A percentile compares a stretch with the other conserved stretches of the same genome.
These are phyloP conservation scores for Penicillium samsonianum DNA, from an alignment of 495 filamentous ascomycete species.

Conservation along the genomic window DNA sequence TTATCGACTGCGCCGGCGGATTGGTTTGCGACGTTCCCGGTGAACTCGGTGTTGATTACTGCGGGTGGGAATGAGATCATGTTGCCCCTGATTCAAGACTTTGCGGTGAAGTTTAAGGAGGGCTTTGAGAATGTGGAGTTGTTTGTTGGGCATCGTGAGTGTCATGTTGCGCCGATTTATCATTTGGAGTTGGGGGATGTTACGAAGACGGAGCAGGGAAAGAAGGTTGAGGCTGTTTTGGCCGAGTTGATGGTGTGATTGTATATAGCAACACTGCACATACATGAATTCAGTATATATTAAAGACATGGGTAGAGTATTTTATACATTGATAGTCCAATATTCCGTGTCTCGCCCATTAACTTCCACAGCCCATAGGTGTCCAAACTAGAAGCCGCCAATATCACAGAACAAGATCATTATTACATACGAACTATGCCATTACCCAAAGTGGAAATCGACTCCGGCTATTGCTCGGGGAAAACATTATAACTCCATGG, in stretches of 20 bases:
- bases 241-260: slow-evolving; percentile 20
- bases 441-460: too few species aligned
- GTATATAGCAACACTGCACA: background rate
- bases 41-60: slow-evolving; percentile 53
- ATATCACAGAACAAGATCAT: too few species aligned
- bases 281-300: background rate
- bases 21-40: slow-evolving; percentile 54
- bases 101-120: slow-evolving; percentile 43
- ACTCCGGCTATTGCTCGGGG: background rate
- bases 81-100: slow-evolving; percentile 56
- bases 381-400: too few species aligned
- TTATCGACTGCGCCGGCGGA: slow-evolving; percentile 48
- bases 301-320: background rate
- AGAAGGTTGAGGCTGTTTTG: slow-evolving; percentile 36
- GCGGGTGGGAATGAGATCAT: slow-evolving; percentile 62
- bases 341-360: background rate
- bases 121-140: slow-evolving; percentile 40
- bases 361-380: too few species aligned
- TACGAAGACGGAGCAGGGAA: slow-evolving; percentile 44
- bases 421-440: too few species aligned
- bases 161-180: slow-evolving; percentile 48
- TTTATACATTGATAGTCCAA: background rate
- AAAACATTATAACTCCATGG: background rate
- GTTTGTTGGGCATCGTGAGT: slow-evolving; percentile 40
- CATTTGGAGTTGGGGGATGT: slow-evolving; percentile 41